Evolutionary conservation across 257 asterid species (phyloP).

Genomic region (Plantago major): DNA sequence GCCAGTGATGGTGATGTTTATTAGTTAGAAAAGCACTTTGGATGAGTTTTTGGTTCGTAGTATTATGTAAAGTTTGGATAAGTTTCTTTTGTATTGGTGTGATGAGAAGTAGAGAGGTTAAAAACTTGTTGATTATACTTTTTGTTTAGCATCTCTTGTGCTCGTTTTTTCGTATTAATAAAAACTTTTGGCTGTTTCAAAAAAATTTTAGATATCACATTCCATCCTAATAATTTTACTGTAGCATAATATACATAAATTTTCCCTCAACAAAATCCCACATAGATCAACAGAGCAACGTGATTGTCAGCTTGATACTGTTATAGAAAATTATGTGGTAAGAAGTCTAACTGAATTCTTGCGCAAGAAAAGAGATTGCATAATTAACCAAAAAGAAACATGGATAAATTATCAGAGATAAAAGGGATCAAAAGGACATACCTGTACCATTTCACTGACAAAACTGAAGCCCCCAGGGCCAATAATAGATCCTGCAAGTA

Average conservation of each 20-base stretch:
- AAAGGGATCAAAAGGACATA: slow-evolving; percentile 31
- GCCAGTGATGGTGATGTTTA: too few relatives aligned
- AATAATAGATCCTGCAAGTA: slow-evolving; percentile 79
- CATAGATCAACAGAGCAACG: too few relatives aligned
- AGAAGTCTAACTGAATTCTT: background rate
- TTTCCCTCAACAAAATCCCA: too few relatives aligned
- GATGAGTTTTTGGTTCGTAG: too few relatives aligned
- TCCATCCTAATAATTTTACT: background rate
- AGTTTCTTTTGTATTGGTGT: too few relatives aligned
- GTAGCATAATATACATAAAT: background rate
- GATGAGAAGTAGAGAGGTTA: too few relatives aligned
- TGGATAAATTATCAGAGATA: slow-evolving; percentile 1
- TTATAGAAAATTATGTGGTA: background rate
- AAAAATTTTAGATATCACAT: slow-evolving; percentile 5
- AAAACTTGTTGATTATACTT: too few relatives aligned
- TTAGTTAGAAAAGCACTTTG: too few relatives aligned
- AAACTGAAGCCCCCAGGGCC: slow-evolving; percentile 89
- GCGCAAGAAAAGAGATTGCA: slow-evolving; percentile 12
- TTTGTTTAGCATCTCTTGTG: too few relatives aligned
- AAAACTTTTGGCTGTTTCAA: too few relatives aligned
- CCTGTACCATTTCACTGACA: slow-evolving; percentile 90
- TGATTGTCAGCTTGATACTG: background rate
- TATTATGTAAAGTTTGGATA: too few relatives aligned
- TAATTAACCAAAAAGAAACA: slow-evolving; percentile 14
- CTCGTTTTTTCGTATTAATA: too few relatives aligned